Conservation (phyloP, 2,329 filamentous ascomycete species). For the Westerdykella aurantiaca region DNA sequence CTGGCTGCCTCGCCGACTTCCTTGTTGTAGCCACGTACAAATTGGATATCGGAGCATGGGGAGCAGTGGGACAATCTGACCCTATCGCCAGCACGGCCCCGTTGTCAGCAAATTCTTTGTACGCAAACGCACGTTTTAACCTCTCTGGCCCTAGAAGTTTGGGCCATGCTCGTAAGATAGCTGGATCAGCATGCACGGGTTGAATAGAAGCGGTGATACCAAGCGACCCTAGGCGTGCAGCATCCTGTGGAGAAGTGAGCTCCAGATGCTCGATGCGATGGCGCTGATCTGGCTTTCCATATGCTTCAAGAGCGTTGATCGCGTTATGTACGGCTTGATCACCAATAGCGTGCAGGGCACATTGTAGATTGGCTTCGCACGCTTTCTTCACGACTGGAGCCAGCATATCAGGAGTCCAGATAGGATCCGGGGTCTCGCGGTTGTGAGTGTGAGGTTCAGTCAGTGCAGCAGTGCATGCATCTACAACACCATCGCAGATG, state of each 20-base stretch:
- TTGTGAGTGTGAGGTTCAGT: constrained; percentile 53
- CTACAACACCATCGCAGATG: constrained; percentile 60
- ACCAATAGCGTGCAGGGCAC: constrained; percentile 61
- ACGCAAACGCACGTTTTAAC: constrained; percentile 57
- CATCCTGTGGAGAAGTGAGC: constrained; percentile 52
- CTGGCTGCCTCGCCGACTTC: constrained; percentile 49
- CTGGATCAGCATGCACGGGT: constrained; percentile 82
- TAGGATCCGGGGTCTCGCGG: constrained; percentile 43
- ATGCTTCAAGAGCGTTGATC: constrained; percentile 49
- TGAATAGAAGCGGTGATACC: constrained; percentile 83
- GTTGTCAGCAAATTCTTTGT: constrained; percentile 53
- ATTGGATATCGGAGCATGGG: constrained; percentile 51
- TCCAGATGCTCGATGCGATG: constrained; percentile 63
- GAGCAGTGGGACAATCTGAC: constrained; percentile 56
- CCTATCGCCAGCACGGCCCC: constrained; percentile 54
- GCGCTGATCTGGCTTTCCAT: constrained; percentile 43
- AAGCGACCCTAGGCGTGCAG: constrained; percentile 50
- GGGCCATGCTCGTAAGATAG: constrained; percentile 58
- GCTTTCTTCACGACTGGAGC: constrained; percentile 52
- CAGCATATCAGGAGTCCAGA: constrained; percentile 53
- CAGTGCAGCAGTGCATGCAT: constrained; percentile 59
- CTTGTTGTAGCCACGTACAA: constrained; percentile 56
- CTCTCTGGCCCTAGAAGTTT: constrained; percentile 50
- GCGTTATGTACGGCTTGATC: constrained; percentile 55
- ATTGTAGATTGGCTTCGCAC: constrained; percentile 51